These are phyloP conservation scores for Fistulinella cinereoalba DNA, from an alignment of 1,284 basidiomycete species.

Conservation along the genomic window DNA sequence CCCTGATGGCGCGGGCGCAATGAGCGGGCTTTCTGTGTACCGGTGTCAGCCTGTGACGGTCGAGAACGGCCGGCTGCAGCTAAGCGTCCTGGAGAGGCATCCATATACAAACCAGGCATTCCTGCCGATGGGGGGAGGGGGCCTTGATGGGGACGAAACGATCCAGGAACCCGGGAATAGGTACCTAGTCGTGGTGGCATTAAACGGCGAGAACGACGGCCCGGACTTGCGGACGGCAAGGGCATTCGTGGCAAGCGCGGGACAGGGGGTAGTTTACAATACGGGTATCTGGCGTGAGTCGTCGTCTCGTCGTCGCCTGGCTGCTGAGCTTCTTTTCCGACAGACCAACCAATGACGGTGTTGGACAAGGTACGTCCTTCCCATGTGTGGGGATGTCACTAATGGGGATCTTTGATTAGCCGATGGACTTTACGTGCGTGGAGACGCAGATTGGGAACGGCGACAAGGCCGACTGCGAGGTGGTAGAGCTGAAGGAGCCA, in stretches of 20 bases:
- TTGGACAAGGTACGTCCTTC: constrained; percentile 54
- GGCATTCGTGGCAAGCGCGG: constrained; percentile 76
- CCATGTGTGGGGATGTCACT: background rate
- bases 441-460: constrained; percentile 84
- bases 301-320: constrained; percentile 36
- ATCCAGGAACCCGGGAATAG: constrained; percentile 48
- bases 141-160: constrained; percentile 38
- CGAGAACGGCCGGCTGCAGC: constrained; percentile 47
- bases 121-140: constrained; percentile 73
- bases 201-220: constrained; percentile 69
- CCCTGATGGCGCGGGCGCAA: constrained; percentile 50
- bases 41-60: constrained; percentile 62
- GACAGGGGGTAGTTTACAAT: constrained; percentile 83
- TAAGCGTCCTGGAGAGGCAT: constrained; percentile 73
- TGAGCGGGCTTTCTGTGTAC: constrained; percentile 70
- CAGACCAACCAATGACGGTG: constrained; percentile 85
- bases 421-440: constrained; percentile 77
- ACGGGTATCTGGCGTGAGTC: constrained; percentile 78
- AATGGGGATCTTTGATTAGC: constrained; percentile 37
- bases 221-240: constrained; percentile 73
- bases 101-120: constrained; percentile 83
- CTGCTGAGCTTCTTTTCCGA: constrained; percentile 1
- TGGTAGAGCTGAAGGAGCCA: constrained; percentile 52
- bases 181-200: constrained; percentile 83
- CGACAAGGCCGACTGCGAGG: constrained; percentile 71